Conservation (phyloP, 192 early-diverging fungal genomes). For the Thoreauomyces humboldtii region DNA sequence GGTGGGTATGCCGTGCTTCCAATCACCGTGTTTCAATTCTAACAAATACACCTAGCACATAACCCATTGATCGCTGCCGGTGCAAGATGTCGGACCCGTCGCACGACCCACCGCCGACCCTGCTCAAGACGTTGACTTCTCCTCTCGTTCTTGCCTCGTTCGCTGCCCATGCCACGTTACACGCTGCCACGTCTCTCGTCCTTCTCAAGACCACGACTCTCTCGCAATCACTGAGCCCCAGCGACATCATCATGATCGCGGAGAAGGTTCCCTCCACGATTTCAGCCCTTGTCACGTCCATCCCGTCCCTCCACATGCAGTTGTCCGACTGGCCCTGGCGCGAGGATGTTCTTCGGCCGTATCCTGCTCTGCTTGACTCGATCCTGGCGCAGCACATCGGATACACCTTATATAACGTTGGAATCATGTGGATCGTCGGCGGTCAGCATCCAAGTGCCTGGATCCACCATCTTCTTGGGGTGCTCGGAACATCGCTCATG, state of each 20-base stretch:
- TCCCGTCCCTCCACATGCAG: constrained; percentile 1
- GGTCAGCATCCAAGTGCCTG: constrained; percentile 27
- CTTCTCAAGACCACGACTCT: not conserved
- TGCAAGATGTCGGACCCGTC: too few species aligned
- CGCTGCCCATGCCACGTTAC: not conserved
- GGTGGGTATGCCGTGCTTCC: too few species aligned
- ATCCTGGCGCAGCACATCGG: constrained; percentile 29
- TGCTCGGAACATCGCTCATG: constrained; percentile 20
- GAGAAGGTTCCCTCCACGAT: constrained; percentile 38
- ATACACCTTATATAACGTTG: constrained; percentile 28
- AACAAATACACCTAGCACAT: too few species aligned
- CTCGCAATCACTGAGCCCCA: not conserved
- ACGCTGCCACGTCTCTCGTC: not conserved
- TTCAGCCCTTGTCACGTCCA: constrained; percentile 16
- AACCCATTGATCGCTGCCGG: too few species aligned
- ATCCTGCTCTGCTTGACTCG: constrained; percentile 20
- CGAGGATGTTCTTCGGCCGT: constrained; percentile 11
- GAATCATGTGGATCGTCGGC: constrained; percentile 19
- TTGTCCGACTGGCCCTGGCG: not conserved
- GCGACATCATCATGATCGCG: constrained; percentile 17
- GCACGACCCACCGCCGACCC: not conserved
- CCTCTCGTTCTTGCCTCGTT: not conserved
- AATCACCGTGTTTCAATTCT: too few species aligned
- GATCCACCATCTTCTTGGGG: constrained; percentile 36
- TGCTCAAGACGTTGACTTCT: not conserved